Conservation (phyloP, 768 basidiomycete species). For the Lentinula aciculospora region DNA sequence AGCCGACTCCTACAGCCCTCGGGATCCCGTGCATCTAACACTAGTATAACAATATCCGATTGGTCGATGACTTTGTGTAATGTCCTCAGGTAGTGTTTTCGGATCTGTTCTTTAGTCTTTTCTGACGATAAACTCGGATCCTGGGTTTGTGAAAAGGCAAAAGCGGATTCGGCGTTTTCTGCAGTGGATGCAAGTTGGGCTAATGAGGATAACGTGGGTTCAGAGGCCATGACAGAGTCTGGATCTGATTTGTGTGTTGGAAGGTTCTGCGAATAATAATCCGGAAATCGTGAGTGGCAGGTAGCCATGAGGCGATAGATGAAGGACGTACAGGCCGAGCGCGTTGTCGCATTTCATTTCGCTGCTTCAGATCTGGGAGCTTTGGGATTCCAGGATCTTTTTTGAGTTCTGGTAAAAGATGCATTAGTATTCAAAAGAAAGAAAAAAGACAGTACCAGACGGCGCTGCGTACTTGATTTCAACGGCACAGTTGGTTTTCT, state of each 20-base stretch:
- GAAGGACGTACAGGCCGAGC: conserved; percentile 30
- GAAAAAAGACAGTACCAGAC: neutral
- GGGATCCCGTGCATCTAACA: conserved; percentile 92
- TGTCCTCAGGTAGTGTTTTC: conserved; percentile 69
- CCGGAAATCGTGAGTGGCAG: neutral
- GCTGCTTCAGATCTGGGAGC: conserved; percentile 65
- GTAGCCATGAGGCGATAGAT: neutral
- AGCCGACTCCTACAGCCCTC: conserved; percentile 88
- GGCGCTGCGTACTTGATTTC: conserved; percentile 12
- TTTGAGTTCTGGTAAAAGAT: conserved; percentile 56
- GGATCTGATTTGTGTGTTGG: conserved; percentile 30
- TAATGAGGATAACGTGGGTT: conserved; percentile 52
- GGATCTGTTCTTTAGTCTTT: conserved; percentile 62
- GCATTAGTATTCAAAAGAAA: neutral
- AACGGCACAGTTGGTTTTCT: conserved; percentile 34
- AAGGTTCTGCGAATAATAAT: conserved; percentile 15
- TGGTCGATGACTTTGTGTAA: conserved; percentile 92
- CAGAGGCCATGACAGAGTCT: conserved; percentile 69
- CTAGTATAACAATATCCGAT: conserved; percentile 85
- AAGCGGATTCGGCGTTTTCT: conserved; percentile 14
- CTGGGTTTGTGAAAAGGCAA: conserved; percentile 7
- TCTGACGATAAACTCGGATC: conserved; percentile 29
- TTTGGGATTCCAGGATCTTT: conserved; percentile 89
- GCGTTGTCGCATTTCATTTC: conserved; percentile 45
- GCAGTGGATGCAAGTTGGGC: conserved; percentile 15